Percentiles rank a stretch among this genome's conserved stretches.
Conservation (phyloP, 192 early-diverging fungal genomes). For the Coemansia sp. region DNA sequence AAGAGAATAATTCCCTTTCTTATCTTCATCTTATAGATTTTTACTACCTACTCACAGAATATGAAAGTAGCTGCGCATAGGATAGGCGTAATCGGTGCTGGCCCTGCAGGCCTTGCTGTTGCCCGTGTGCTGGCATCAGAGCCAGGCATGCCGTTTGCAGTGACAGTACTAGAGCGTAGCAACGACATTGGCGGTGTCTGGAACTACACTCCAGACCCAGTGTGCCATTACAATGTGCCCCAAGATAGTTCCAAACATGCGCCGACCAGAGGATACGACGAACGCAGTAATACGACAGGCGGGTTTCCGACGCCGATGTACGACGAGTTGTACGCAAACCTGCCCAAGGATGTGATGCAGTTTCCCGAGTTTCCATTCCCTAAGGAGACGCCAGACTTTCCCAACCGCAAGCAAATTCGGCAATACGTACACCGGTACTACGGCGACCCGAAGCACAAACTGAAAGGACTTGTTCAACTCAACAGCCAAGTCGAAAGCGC, state of each 20-base stretch:
- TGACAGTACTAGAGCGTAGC: slow-evolving; percentile 58
- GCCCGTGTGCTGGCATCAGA: slow-evolving; percentile 24
- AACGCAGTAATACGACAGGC: slow-evolving; percentile 9
- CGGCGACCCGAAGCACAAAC: slow-evolving; percentile 3
- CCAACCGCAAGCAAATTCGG: slow-evolving; percentile 40
- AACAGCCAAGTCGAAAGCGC: slow-evolving; percentile 36
- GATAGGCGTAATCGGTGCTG: slow-evolving; percentile 38
- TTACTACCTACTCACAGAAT: neutral
- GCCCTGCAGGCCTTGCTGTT: slow-evolving; percentile 34
- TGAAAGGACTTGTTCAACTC: slow-evolving; percentile 30
- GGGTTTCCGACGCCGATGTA: slow-evolving; percentile 49
- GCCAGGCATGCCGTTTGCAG: neutral
- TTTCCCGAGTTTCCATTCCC: slow-evolving; percentile 52
- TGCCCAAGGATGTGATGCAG: slow-evolving; percentile 60
- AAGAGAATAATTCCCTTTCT: no score
- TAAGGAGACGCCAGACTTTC: slow-evolving; percentile 36
- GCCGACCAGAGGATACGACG: slow-evolving; percentile 6
- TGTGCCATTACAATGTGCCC: slow-evolving; percentile 33
- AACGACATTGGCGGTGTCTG: slow-evolving; percentile 56
- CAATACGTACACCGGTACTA: slow-evolving; percentile 47
- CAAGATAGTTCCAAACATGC: slow-evolving; percentile 12
- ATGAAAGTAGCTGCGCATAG: slow-evolving; percentile 12
- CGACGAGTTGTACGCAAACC: slow-evolving; percentile 55
- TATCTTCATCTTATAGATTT: neutral
- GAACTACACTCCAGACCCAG: slow-evolving; percentile 54